Conservation (phyloP, 73 alveolate species). For the Tetrahymena malaccensis region DNA sequence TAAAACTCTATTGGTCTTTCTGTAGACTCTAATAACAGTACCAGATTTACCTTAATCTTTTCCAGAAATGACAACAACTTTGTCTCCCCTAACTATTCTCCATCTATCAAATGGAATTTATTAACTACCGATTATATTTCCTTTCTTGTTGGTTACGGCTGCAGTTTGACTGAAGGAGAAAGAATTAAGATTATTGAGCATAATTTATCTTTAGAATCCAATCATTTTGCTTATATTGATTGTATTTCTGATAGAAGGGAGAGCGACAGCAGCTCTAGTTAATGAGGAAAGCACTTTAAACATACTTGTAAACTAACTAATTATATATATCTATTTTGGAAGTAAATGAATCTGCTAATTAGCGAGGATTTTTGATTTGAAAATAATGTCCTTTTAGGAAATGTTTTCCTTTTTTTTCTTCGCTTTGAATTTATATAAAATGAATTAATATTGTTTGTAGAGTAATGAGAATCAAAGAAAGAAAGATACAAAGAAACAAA, state of each 20-base stretch:
- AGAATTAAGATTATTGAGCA: background rate
- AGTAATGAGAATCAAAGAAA: background rate
- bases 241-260: background rate
- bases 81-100: slow-evolving; percentile 69
- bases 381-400: background rate
- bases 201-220: background rate
- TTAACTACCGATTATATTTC: background rate
- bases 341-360: background rate
- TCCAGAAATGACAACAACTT: slow-evolving; percentile 68
- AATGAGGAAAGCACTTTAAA: background rate
- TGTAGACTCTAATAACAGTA: slow-evolving; percentile 52
- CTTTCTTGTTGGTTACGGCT: background rate
- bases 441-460: background rate
- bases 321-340: background rate
- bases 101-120: slow-evolving; percentile 42
- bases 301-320: background rate
- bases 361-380: background rate
- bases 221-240: background rate
- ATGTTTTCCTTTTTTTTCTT: background rate
- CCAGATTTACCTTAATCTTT: slow-evolving; percentile 65
- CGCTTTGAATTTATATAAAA: background rate
- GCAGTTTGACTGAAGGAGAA: background rate
- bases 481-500: background rate
- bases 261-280: background rate
- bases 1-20: slow-evolving; percentile 53